Evolutionary conservation across 2,329 filamentous ascomycete genomes (phyloP).

Genomic region (Penicillium sp.): DNA sequence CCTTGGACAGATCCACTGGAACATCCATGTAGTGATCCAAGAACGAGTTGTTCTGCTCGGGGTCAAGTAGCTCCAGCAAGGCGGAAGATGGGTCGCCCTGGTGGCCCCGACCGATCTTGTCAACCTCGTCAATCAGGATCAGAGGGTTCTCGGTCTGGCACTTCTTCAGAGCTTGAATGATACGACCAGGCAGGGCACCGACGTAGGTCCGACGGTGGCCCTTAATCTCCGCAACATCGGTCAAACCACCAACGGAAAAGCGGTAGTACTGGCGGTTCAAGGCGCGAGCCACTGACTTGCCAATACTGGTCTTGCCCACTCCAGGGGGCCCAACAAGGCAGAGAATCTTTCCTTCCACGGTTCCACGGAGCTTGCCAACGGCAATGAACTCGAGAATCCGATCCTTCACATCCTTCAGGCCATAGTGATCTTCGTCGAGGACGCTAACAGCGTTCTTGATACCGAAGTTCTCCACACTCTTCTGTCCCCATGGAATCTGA

Average conservation of each 20-base stretch:
- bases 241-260: conserved; percentile 94
- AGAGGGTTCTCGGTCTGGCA: conserved; percentile 98
- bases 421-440: conserved; percentile 93
- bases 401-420: conserved; percentile 96
- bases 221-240: conserved; percentile 98
- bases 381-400: conserved; percentile 97
- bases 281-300: conserved; percentile 93
- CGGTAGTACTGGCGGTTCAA: conserved; percentile 96
- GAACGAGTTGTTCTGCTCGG: conserved; percentile 96
- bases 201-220: conserved; percentile 95
- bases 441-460: conserved; percentile 88
- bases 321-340: conserved; percentile 96
- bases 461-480: conserved; percentile 93
- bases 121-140: conserved; percentile 93
- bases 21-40: conserved; percentile 98
- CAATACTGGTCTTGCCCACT: conserved; percentile 98
- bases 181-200: conserved; percentile 87
- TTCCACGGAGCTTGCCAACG: conserved; percentile 92
- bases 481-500: conserved; percentile 94
- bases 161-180: conserved; percentile 98
- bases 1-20: conserved; percentile 93
- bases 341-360: conserved; percentile 95
- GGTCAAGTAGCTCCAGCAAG: conserved; percentile 86
- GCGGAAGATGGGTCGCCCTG: conserved; percentile 96
- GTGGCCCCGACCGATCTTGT: conserved; percentile 95